Percentiles rank a stretch among this genome's conserved stretches.
Evolutionary conservation across 352 stramenopile species (phyloP).

Genomic region (Pythium aristosporum): DNA sequence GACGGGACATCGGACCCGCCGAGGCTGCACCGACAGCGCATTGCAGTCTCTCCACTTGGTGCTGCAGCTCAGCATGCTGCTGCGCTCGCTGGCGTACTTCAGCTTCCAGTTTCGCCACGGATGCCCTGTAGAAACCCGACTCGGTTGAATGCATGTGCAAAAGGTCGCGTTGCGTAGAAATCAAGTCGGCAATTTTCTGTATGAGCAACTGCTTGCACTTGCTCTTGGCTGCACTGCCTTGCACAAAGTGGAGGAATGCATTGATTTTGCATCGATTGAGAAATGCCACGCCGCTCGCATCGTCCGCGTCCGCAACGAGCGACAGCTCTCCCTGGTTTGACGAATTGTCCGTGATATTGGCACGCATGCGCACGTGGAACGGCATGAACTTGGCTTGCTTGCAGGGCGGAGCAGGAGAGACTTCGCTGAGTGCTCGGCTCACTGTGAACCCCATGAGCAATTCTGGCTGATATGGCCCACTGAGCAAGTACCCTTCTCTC

Average conservation of each 20-base stretch:
- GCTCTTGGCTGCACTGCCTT: slow-evolving; percentile 37
- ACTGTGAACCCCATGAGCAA: slow-evolving; percentile 43
- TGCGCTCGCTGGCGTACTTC: slow-evolving; percentile 40
- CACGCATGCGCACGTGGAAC: slow-evolving; percentile 32
- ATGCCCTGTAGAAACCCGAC: slow-evolving; percentile 29
- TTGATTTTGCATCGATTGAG: slow-evolving; percentile 69
- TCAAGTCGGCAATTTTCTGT: slow-evolving; percentile 43
- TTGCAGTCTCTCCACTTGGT: slow-evolving; percentile 5
- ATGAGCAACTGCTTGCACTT: slow-evolving; percentile 52
- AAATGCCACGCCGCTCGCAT: slow-evolving; percentile 44
- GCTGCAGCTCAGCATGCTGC: slow-evolving; percentile 19
- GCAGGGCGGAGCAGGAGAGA: slow-evolving; percentile 2
- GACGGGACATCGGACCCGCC: not conserved
- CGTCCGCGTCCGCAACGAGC: slow-evolving; percentile 36
- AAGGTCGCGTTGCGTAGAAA: slow-evolving; percentile 46
- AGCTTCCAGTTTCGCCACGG: slow-evolving; percentile 37
- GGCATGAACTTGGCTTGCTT: slow-evolving; percentile 32
- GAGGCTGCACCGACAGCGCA: not conserved
- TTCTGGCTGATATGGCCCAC: slow-evolving; percentile 45
- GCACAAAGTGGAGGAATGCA: slow-evolving; percentile 50
- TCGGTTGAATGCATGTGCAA: slow-evolving; percentile 36
- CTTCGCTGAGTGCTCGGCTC: slow-evolving; percentile 37
- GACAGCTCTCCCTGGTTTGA: slow-evolving; percentile 23
- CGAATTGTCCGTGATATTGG: slow-evolving; percentile 9
- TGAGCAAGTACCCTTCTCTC: slow-evolving; percentile 46